Evolutionary conservation across 208 protist species (phyloP).

Genomic region (Trypanosoma avium): DNA sequence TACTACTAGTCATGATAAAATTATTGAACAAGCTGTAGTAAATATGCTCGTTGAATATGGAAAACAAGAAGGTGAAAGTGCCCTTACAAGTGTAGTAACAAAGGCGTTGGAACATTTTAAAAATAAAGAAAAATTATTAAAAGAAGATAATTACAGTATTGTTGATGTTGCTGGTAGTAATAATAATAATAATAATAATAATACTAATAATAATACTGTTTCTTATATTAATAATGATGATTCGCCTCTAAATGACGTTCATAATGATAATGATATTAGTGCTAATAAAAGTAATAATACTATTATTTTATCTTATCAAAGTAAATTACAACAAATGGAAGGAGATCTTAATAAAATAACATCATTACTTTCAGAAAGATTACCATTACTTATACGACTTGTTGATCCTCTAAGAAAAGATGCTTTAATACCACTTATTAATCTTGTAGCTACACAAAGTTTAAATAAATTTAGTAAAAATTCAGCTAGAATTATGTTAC

Average conservation of each 20-base stretch:
- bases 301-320: not conserved
- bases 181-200: not conserved
- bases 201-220: not conserved
- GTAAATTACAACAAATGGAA: conserved; percentile 28
- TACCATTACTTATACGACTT: conserved; percentile 43
- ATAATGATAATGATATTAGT: not conserved
- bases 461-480: conserved; percentile 30
- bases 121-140: not conserved
- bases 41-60: conserved; percentile 16
- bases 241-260: no score
- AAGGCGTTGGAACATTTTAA: not conserved
- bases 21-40: conserved; percentile 14
- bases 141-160: not conserved
- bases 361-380: conserved; percentile 38
- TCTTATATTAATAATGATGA: no score
- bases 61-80: conserved; percentile 1
- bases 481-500: conserved; percentile 43
- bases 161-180: not conserved
- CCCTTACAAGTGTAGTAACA: not conserved
- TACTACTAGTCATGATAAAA: not conserved
- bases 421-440: conserved; percentile 60
- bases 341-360: conserved; percentile 29
- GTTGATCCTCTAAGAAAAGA: conserved; percentile 61
- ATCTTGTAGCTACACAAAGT: conserved; percentile 35
- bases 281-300: not conserved